These are phyloP conservation scores for Guadua angustifolia DNA, from an alignment of 176 grass and related monocot species.

Conservation along the genomic window DNA sequence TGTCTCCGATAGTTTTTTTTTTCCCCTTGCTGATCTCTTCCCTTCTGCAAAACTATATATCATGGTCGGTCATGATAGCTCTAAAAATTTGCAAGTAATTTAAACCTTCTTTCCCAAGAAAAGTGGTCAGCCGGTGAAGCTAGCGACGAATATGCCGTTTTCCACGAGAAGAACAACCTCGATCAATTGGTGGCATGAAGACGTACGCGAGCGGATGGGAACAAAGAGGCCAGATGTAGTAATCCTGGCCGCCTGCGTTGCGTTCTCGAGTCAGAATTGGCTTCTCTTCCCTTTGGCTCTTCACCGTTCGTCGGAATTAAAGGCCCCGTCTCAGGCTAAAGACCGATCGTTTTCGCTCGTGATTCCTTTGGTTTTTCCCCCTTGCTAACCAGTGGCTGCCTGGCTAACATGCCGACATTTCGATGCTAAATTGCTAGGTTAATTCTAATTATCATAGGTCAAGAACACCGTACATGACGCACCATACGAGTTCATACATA, in stretches of 20 bases:
- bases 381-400: not conserved
- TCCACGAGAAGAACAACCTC: not conserved
- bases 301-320: conserved; percentile 36
- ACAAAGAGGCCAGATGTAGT: not conserved
- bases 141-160: conserved; percentile 36
- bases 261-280: conserved; percentile 50
- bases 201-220: not conserved
- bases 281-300: conserved; percentile 48
- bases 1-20: not conserved
- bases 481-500: too few species aligned
- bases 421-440: conserved; percentile 6
- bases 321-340: not conserved
- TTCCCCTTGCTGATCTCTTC: not conserved
- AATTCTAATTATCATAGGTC: not conserved
- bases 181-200: not conserved
- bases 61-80: conserved; percentile 42
- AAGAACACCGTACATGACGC: too few species aligned
- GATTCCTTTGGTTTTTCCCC: conserved; percentile 6
- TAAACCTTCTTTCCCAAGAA: not conserved
- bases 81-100: conserved; percentile 7
- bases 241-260: conserved; percentile 41
- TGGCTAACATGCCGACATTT: conserved; percentile 18
- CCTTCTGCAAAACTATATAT: conserved; percentile 48
- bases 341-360: conserved; percentile 1
- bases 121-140: not conserved